phyloP scores from a whole-genome alignment of 2,329 filamentous ascomycete genomes.

The Aspergillus texensis region DNA sequence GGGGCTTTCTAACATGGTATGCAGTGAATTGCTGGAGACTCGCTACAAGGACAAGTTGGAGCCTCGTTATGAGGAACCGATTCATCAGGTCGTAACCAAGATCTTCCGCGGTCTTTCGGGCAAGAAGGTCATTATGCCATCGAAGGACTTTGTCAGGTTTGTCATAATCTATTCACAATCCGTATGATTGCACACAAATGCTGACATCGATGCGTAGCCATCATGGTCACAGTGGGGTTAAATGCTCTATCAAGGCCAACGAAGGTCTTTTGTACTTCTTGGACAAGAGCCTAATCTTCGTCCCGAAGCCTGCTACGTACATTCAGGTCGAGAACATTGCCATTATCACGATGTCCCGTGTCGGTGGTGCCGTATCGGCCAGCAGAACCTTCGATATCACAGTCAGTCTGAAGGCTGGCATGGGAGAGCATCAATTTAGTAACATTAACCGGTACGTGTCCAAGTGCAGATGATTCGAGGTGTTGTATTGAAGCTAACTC shows the following conservation, averaged over 20 bases:
- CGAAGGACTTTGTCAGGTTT: conserved; percentile 85
- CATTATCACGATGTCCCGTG: conserved; percentile 91
- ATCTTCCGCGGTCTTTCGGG: conserved; percentile 93
- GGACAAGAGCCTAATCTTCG: conserved; percentile 98
- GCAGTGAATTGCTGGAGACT: conserved; percentile 71
- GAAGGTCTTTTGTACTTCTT: conserved; percentile 96
- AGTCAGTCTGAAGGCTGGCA: conserved; percentile 83
- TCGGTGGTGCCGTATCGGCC: conserved; percentile 89
- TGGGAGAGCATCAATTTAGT: conserved; percentile 90
- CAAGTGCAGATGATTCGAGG: neutral
- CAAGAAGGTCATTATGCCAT: conserved; percentile 92
- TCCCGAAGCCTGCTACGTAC: conserved; percentile 96
- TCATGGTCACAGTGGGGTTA: conserved; percentile 91
- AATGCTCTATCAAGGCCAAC: conserved; percentile 99
- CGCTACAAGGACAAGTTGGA: conserved; percentile 90
- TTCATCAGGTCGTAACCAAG: conserved; percentile 90
- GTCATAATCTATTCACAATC: conserved; percentile 8
- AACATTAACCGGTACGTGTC: conserved; percentile 81
- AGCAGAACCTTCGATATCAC: conserved; percentile 97
- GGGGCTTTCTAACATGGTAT: conserved; percentile 15
- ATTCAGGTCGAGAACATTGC: conserved; percentile 92
- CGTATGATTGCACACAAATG: neutral
- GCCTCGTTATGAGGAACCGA: conserved; percentile 87
- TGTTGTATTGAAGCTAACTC: conserved; percentile 22
- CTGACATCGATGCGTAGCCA: conserved; percentile 56